Evolutionary conservation across 371 early-diverging fungal species (phyloP), one percentile per base, ranked within the genome.

Genomic region (Basidiobolus meristosporus): DNA sequence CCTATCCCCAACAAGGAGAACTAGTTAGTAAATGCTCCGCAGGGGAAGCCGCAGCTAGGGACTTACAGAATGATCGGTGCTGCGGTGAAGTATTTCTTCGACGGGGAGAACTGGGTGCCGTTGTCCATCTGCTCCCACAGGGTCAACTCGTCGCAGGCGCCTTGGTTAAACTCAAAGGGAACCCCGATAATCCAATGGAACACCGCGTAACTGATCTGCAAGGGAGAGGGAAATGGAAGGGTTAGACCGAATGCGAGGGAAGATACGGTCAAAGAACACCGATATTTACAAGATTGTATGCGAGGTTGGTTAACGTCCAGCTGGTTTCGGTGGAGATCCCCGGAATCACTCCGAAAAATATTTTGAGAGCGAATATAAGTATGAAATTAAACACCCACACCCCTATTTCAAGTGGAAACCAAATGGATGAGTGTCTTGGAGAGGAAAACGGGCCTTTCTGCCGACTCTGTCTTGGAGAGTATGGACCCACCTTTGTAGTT

Each of bases 61-160:
- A 60, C 84, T 70, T 82, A 95, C 91, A 96, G 60, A 32, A 75
- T 59, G 35, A 91, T 87, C 7, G 97, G 97, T 16, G 90, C 71
- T 7, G 82, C 80, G 9, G 90, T 91, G 29, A 92, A 62, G 53
- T 82, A 96, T 59, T 96, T 96, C 46, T 90, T 82, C 20, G 95
- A 79, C 3, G 93, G 89, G n/a, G 97, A 93, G 54, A 91, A 93
- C 49, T 92, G 91, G 20, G 70, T 80, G 29, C 93, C 95, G 41
- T 83, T 76, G 57, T 96, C 97, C 51, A 96, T 90, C 62, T 96
- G 97, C 57, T 96, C 97, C 97, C 97, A 96, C 39, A 96, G 66
- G 14, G 93, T 93, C 40, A 92, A 60, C 31, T 82, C 85, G 51
- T 82, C 87, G 53, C 77, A 88, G 14, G 84, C 93, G 36, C 90